phyloP scores from a whole-genome alignment of 306 rosid species.

The Psophocarpus tetragonolobus region DNA sequence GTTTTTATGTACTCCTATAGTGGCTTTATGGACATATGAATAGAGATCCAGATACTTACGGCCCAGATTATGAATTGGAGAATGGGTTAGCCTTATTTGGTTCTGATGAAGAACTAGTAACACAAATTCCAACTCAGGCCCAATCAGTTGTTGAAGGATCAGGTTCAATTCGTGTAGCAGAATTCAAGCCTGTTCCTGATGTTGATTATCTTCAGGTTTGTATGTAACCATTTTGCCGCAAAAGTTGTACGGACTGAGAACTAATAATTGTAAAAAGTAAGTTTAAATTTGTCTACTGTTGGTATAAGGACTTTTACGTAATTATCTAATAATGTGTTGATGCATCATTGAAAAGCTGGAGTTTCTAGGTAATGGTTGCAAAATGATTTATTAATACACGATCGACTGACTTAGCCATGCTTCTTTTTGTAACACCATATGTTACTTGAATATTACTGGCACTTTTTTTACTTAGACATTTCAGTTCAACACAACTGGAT shows the following conservation, averaged over 20 bases:
- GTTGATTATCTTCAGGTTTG: conserved; percentile 95
- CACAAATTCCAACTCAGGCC: conserved; percentile 80
- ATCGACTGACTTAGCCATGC: neutral
- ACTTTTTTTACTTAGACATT: neutral
- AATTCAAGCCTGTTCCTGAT: conserved; percentile 76
- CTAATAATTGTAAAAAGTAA: neutral
- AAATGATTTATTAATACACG: neutral
- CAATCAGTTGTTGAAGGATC: conserved; percentile 87
- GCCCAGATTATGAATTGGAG: conserved; percentile 32
- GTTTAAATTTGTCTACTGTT: neutral
- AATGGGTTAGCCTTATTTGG: conserved; percentile 55
- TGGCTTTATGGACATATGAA: conserved; percentile 61
- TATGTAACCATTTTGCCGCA: conserved; percentile 27
- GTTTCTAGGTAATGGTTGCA: neutral
- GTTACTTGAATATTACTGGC: neutral
- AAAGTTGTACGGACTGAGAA: neutral
- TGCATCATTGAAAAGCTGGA: neutral
- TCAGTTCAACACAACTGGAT: neutral
- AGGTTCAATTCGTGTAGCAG: conserved; percentile 55
- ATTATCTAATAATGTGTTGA: neutral
- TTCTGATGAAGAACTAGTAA: conserved; percentile 68
- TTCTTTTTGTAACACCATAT: neutral
- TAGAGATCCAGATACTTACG: conserved; percentile 47
- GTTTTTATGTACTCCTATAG: conserved; percentile 85
- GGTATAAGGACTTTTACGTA: neutral